Base-by-base conservation (phyloP, 768 basidiomycete genomes). In the Plicaturopsis crispa region DNA sequence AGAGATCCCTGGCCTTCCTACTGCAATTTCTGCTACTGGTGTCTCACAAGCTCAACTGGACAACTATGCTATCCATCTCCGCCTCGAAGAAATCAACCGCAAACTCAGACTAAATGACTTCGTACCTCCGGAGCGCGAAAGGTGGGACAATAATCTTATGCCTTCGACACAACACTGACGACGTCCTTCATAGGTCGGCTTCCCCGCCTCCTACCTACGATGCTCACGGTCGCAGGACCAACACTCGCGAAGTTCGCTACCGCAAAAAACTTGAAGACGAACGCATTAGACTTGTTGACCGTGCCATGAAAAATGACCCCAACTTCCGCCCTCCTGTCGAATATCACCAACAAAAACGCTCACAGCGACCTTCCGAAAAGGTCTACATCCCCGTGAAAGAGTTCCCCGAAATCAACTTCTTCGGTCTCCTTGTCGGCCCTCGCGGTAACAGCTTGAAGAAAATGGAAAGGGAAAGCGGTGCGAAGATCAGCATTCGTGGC, bases 301-400 rank as follows among this genome's bases (percentile, higher is more conserved):
- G 84, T 22, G 93, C 93, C 23, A 85, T 98, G 79, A 94, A 94
- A 63, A 87, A 88, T 44, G 96, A 99, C 53, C 96, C 96, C 13
- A 93, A 92, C 56, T 99, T 94, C 71, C 88, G 87, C 30, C 92
- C 96, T 38, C 96, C 96, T 7, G 84, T 90, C 40, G 96, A 99
- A 61, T 94, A 97, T 55, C 86, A 90, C 46, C 86, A 91, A 58
- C 84, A 91, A 57, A 94, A 96, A 61, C 84, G 91, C 22, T 88
- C 87, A 30, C 86, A 88, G 42, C 78, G 91, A 33, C 93, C 94
- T 11, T 86, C 87, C 23, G 96, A 99, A 43, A 98, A 98, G 65
- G 96, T 99, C 44, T 99, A 98, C 59, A 97, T 99, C 44, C 96
- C 96, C 28, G 93, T 97, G 57, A 98, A 99, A 61, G 96, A 99